Evolutionary conservation across 257 asterid genomes (phyloP), one percentile per base, ranked within the genome.

Genomic region (Solanum lycopersicoides): DNA sequence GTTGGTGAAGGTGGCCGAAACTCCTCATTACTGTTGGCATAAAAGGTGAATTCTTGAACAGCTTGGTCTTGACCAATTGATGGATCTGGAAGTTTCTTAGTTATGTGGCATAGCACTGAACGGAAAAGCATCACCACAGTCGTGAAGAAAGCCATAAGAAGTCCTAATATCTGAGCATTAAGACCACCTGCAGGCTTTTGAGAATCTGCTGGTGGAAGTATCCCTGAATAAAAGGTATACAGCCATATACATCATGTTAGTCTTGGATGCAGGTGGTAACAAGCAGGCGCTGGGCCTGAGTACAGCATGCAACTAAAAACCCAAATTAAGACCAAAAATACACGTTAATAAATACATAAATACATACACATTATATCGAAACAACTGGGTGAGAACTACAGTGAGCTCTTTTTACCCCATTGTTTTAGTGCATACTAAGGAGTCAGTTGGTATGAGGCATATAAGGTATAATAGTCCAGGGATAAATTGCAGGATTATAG

Each of bases 1-100:
- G 94, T 53, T 83, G 91, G 92, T 68, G 94, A 90, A 71, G 91
- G 93, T 1, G 92, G 90, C 56, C 91, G 89, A 18, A 84, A 72
- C 65, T 91, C 95, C 87, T 89, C 94, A 34, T 89, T 89, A 42
- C 72, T 84, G 50, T 37, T 75, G 32, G 91, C 73, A 79, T 88
- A 89, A 41, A 56, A 86, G 39, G 89, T 84, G 69, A 39, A 80
- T 41, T 30, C 83, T 86, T 53, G 89, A 84, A 39, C 86, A 28
- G 39, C 73, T 86, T 72, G 89, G 77, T 28, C 42, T 50, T 41
- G 80, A 59, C 37, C 87, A 83, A 56, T 69, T 73, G 84, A 87
- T 69, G 75, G 59, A 84, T 53, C 87, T 9, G 87, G 87, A 23
- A 87, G 68, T 83, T 87, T 83, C 60, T 72, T 87, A 74, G 87